These are phyloP conservation scores for Pseudocercospora macadamiae DNA, from an alignment of 2,329 filamentous ascomycete genomes.

Conservation along the genomic window DNA sequence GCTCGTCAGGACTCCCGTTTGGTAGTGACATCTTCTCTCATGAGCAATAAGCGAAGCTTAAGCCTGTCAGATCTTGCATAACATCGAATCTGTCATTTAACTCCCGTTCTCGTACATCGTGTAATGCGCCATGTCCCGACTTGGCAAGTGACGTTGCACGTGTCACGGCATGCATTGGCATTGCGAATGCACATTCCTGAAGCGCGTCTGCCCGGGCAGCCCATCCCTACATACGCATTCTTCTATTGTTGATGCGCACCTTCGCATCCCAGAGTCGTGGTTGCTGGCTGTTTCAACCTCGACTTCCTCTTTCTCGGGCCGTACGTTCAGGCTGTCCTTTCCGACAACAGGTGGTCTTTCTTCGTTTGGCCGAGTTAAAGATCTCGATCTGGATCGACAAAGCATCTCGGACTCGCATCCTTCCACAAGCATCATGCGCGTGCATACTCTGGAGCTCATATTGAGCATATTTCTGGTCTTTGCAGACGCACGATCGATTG, in stretches of 20 bases:
- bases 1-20: too few species aligned
- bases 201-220: not conserved
- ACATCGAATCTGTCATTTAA: too few species aligned
- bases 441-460: not conserved
- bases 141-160: constrained; percentile 3
- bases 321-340: not conserved
- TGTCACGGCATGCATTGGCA: constrained; percentile 3
- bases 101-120: too few species aligned
- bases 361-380: not conserved
- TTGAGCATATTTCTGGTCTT: not conserved
- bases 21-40: too few species aligned
- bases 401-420: not conserved
- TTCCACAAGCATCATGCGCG: constrained; percentile 1
- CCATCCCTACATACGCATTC: not conserved
- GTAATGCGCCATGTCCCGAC: not conserved
- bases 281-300: not conserved
- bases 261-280: not conserved
- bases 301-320: not conserved
- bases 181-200: constrained; percentile 5
- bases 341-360: not conserved
- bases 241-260: not conserved
- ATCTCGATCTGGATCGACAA: not conserved
- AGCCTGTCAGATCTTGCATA: too few species aligned
- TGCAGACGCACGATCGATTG: constrained; percentile 3
- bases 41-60: too few species aligned